These are phyloP conservation scores for Arthrobotrys iridis DNA, from an alignment of 2,329 filamentous ascomycete species.

Conservation along the genomic window DNA sequence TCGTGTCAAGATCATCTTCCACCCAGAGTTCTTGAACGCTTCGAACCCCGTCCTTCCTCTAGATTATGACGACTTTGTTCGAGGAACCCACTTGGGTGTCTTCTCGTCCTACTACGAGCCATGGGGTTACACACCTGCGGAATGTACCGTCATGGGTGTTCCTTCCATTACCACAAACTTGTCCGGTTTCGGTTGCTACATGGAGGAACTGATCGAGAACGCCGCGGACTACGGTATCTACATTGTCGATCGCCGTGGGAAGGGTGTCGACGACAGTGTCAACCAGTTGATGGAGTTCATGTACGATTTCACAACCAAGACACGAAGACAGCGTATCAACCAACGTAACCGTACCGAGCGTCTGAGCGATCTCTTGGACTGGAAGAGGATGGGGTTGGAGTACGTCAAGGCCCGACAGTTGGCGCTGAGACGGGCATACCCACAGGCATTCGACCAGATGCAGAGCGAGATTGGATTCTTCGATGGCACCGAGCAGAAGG, in stretches of 20 bases:
- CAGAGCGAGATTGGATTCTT: slow-evolving; percentile 86
- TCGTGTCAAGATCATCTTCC: slow-evolving; percentile 97
- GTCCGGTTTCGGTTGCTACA: slow-evolving; percentile 98
- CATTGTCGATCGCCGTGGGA: slow-evolving; percentile 93
- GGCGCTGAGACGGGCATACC: slow-evolving; percentile 90
- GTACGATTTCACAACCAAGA: slow-evolving; percentile 94
- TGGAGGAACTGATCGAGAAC: slow-evolving; percentile 99
- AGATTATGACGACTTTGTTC: slow-evolving; percentile 98
- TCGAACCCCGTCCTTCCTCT: slow-evolving; percentile 93
- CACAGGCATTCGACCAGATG: slow-evolving; percentile 76
- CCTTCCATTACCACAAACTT: slow-evolving; percentile 98
- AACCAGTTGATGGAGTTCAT: slow-evolving; percentile 93
- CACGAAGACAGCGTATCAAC: slow-evolving; percentile 95
- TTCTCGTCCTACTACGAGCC: slow-evolving; percentile 99
- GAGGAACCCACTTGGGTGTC: slow-evolving; percentile 92
- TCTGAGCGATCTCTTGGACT: slow-evolving; percentile 92
- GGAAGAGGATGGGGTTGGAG: slow-evolving; percentile 99
- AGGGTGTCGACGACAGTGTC: slow-evolving; percentile 96
- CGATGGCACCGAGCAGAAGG: slow-evolving; percentile 91
- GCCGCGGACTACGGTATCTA: slow-evolving; percentile 98
- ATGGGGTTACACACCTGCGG: slow-evolving; percentile 97
- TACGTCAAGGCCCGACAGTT: slow-evolving; percentile 97
- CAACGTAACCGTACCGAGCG: slow-evolving; percentile 96
- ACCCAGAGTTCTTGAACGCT: slow-evolving; percentile 96
- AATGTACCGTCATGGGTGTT: slow-evolving; percentile 99